Evolutionary conservation across 2,329 filamentous ascomycete genomes (phyloP), one percentile per base, ranked within the genome.

Genomic region (Penicillium sclerotigenum): DNA sequence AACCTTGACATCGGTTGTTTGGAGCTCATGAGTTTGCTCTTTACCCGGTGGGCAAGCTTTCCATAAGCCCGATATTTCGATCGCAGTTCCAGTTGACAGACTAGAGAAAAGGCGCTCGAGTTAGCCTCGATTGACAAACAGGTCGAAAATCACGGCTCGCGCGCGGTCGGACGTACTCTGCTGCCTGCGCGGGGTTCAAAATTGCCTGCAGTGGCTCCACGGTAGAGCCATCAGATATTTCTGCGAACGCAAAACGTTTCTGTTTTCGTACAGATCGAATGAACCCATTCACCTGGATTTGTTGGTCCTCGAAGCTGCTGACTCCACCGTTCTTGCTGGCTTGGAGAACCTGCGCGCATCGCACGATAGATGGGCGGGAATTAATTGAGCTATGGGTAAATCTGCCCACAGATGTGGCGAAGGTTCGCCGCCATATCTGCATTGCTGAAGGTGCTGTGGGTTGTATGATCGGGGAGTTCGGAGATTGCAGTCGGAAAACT

Each of bases 221-320:
- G 40, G 89, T 91, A 13, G 91, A 95, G 42, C 94, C 94, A 79
- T 99, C 94, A 11, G 88, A 87, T 50, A 97, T 80, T 57, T 91
- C 84, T 50, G 92, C 87, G 76, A 99, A 97, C 5, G 88, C 87
- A 57, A 88, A 81, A 22, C 83, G 83, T 72, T 97, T 96, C 79
- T 95, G 91, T 72, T 90, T 89, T 59, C 93, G 84, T 58, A 96
- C 87, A 4, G 90, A 93, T 60, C 90, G 85, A 53, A 97, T 82
- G 77, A 88, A 93, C 59, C 92, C 93, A 70, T 88, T 83, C 64
- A 96, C 79, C 55, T 81, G 80, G 46, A 88, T 64, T 52, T 75
- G 66, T 57, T 72, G 66, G 57, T 74, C 67, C 56, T 76, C 73
- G 24, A 73, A 62, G 31, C 54, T 65, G 54, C 61, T 65, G 26